These are phyloP conservation scores for Phytophthora idaei DNA, from an alignment of 352 stramenopile genomes.

Conservation along the genomic window DNA sequence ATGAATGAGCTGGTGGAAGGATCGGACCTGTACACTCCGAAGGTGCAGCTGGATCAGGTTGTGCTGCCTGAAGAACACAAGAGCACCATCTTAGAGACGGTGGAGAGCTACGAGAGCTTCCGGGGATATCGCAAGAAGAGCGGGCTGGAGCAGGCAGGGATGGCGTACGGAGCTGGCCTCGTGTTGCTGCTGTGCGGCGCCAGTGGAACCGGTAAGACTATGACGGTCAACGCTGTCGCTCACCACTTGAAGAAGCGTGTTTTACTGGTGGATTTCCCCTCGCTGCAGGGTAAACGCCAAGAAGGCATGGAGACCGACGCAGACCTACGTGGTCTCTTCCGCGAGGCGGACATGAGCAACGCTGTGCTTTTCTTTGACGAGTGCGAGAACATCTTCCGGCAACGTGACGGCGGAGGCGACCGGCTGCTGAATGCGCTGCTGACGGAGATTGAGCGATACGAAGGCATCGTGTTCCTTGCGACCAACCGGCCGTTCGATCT, in stretches of 20 bases:
- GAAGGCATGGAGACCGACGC: conserved; percentile 80
- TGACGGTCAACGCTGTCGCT: conserved; percentile 90
- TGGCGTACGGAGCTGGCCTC: conserved; percentile 79
- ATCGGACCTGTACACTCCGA: conserved; percentile 86
- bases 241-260: conserved; percentile 88
- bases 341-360: conserved; percentile 90
- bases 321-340: conserved; percentile 84
- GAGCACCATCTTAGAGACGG: conserved; percentile 75
- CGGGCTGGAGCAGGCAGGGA: conserved; percentile 68
- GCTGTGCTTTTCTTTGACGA: conserved; percentile 91
- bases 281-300: conserved; percentile 79
- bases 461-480: conserved; percentile 89
- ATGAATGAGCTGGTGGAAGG: conserved; percentile 92
- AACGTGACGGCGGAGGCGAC: conserved; percentile 82
- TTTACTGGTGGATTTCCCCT: conserved; percentile 89
- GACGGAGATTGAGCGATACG: conserved; percentile 89
- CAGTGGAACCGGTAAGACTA: conserved; percentile 91
- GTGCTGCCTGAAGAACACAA: conserved; percentile 89
- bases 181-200: conserved; percentile 84
- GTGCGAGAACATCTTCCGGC: conserved; percentile 89
- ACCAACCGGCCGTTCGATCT: conserved; percentile 90
- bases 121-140: conserved; percentile 81
- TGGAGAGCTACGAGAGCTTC: conserved; percentile 86
- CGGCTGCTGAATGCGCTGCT: conserved; percentile 82
- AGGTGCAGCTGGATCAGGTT: conserved; percentile 83